These are phyloP conservation scores for Cercophora scortea DNA, from an alignment of 495 filamentous ascomycete genomes.

Conservation along the genomic window DNA sequence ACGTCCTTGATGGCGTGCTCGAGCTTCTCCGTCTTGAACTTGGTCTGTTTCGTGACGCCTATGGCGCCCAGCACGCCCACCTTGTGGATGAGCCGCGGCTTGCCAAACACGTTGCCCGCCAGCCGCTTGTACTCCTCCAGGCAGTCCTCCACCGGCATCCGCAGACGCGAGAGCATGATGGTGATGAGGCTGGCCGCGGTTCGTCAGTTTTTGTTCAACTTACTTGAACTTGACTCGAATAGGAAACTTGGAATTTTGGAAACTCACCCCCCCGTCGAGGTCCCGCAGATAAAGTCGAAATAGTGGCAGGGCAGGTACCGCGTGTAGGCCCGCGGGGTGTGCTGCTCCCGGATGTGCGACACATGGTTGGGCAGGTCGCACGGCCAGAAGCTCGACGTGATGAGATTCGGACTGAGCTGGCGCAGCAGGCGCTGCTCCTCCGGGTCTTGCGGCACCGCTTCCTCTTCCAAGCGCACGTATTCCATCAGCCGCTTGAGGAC, in stretches of 20 bases:
- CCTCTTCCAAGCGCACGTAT: background rate
- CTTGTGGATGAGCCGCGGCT: background rate
- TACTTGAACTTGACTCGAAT: too few relatives aligned
- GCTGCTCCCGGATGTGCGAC: background rate
- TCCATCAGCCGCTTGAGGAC: background rate
- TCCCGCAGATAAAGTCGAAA: background rate
- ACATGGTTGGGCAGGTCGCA: background rate
- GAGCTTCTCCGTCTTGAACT: background rate
- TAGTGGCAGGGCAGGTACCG: background rate
- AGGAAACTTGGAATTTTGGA: too few relatives aligned
- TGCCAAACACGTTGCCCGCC: background rate
- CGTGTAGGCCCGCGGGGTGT: background rate
- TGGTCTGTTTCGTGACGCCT: background rate
- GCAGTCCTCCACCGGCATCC: slow-evolving; percentile 1
- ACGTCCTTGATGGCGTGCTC: background rate
- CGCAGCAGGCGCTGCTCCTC: background rate
- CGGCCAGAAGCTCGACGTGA: background rate
- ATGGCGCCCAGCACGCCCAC: background rate
- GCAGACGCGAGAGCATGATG: background rate
- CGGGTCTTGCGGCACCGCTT: background rate
- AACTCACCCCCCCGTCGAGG: slow-evolving; percentile 1
- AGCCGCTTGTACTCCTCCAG: background rate
- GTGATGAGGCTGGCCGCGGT: background rate
- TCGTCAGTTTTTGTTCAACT: too few relatives aligned
- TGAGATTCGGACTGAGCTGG: too few relatives aligned